Evolutionary conservation across 495 filamentous ascomycete species (phyloP), one percentile per base, ranked within the genome.

Genomic region (Xylaria longipes): DNA sequence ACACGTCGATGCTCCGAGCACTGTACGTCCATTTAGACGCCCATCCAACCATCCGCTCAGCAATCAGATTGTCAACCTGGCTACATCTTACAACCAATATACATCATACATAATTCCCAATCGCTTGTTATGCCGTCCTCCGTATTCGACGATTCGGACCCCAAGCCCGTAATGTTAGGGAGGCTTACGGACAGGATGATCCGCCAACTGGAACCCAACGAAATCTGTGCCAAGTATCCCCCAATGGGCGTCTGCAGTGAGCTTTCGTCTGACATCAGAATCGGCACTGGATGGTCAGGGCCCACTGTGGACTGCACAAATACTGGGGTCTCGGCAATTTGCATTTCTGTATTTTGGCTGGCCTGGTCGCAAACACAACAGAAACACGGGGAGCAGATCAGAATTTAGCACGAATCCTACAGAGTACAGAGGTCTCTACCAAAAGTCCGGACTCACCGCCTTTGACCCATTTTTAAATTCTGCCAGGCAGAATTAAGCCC

Each of bases 191-290:
- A 25, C 39, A 43, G 9, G 20, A 52, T 25, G 46, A 54, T 54
- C 65, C 48, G 46, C 33, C 14, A 33, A 29, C 46, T 56, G 35
- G 65, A 67, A 17, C 33, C 64, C 48, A 67, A 67, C 48, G 65
- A 67, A 43, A 67, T 39, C 33, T 50, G 14, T 67, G 65, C 65
- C 65, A 67, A 67, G 65, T 56, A 54, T 67, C 5, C 43, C 22
- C 35, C 46, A 37, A 22, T 37, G 57, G 33, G 9, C 29, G 11
- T n/a, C 31, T 66, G 64, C 65, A 43, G 65, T 41, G 65, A 56
- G 48, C 45, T 58, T 22, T 68, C 27, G 50, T 68, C 66, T 68
- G 66, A 68, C 66, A 68, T 68, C 66, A 68, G 66, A 68, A 35
- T 12, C 66, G 66, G 66, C 66, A 57, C n/a, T 60, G 52, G 66